Percentiles rank a stretch among this genome's conserved stretches.
phyloP scores from a whole-genome alignment of 305 asterid genomes.

The Lippia alba region DNA sequence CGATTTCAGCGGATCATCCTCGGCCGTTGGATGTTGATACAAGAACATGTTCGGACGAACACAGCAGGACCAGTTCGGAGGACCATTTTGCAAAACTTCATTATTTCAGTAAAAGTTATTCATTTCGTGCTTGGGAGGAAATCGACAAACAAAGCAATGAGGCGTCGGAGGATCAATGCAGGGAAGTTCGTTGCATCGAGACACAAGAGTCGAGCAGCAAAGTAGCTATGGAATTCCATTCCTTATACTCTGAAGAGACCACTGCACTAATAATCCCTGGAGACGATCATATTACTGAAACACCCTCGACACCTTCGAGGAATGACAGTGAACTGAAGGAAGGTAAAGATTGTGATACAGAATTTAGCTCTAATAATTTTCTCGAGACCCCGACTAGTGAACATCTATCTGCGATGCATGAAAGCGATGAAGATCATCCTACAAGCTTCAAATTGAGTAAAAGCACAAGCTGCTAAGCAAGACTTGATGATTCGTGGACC shows the following conservation, averaged over 20 bases:
- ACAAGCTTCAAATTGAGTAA: conserved; percentile 55
- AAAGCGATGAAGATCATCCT: conserved; percentile 42
- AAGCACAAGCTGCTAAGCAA: conserved; percentile 83
- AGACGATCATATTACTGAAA: conserved; percentile 33
- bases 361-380: conserved; percentile 45
- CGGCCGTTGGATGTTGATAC: conserved; percentile 48
- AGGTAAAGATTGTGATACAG: conserved; percentile 44
- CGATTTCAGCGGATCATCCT: conserved; percentile 53
- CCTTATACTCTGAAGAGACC: conserved; percentile 41
- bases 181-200: conserved; percentile 86
- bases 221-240: conserved; percentile 39
- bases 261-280: conserved; percentile 30
- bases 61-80: conserved; percentile 72
- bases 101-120: conserved; percentile 66
- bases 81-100: conserved; percentile 59
- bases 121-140: conserved; percentile 79
- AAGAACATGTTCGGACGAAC: conserved; percentile 55
- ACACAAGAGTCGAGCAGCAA: conserved; percentile 49
- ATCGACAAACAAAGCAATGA: conserved; percentile 70
- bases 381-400: conserved; percentile 44
- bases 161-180: conserved; percentile 74
- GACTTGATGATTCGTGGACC: conserved; percentile 47
- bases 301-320: conserved; percentile 36
- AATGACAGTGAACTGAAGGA: conserved; percentile 37
- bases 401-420: conserved; percentile 46